Evolutionary conservation across 1,284 basidiomycete species (phyloP).

Genomic region (Fomitopsis pinicola): DNA sequence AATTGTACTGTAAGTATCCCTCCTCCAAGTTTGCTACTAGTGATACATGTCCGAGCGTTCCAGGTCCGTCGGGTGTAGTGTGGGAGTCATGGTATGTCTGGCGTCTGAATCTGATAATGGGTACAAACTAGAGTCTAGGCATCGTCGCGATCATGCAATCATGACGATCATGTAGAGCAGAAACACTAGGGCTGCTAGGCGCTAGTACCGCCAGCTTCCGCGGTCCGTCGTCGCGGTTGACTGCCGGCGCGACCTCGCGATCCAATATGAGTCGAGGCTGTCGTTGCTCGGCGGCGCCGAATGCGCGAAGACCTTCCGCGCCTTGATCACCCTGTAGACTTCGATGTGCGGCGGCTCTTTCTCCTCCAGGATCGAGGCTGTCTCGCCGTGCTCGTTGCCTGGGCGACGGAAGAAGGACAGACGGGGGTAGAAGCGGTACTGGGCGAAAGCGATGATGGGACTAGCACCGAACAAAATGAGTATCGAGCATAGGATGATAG

Average conservation of each 20-base stretch:
- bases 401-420: neutral
- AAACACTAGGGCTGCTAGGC: neutral
- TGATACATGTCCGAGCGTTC: neutral
- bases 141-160: neutral
- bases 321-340: neutral
- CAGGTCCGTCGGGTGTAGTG: neutral
- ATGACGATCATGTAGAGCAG: neutral
- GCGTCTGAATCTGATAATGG: neutral
- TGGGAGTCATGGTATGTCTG: neutral
- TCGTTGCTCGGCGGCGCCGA: neutral
- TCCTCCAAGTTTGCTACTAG: neutral
- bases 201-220: neutral
- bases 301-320: neutral
- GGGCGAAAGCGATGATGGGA: constrained; percentile 23
- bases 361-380: neutral
- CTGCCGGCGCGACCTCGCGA: neutral
- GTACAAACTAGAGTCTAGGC: neutral
- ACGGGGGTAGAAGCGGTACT: constrained; percentile 16
- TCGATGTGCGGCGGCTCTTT: neutral
- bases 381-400: constrained; percentile 1
- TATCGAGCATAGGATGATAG: neutral
- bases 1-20: neutral
- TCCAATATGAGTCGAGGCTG: neutral
- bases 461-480: constrained; percentile 9
- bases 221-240: neutral